Base-by-base conservation (phyloP, 2,329 filamentous ascomycete genomes). In the Exophiala phaeomuriformis region DNA sequence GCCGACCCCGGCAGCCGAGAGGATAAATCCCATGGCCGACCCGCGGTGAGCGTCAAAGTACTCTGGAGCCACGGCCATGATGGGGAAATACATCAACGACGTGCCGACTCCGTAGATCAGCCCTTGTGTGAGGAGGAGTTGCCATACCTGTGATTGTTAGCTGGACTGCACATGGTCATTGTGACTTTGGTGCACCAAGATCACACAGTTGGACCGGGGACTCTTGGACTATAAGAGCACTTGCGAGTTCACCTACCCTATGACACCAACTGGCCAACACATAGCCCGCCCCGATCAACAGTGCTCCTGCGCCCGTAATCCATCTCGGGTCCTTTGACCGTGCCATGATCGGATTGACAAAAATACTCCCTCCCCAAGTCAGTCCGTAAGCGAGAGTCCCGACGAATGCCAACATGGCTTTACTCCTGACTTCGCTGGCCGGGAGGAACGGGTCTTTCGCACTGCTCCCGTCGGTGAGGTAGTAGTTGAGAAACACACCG, bases 31-130 rank as follows among this genome's bases (percentile, higher is more conserved):
- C 62, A 81, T 82, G 5, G 82, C 82, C 3, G 85, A 72, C 49
- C 76, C 77, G 1, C 81, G 70, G 10, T 72, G 72, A 1, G 74
- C 76, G 3, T 74, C 74, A 60, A 85, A 85, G 80, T 81, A 85
- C 56, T 84, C 81, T 2, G 82, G 76, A 0, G 77, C 70, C 39
- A 84, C 78, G 1, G 70, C 68, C 39, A 82, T 76, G 33, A 71
- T 73, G 5, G 75, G 79, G 3, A 81, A 78, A 61, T 81, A 83
- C 2, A 82, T 66, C 57, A 83, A 81, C 0, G 80, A 81, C 73
- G 83, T 80, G 0, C 81, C 80, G 61, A 76, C 73, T 7, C 81
- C 81, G 60, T 83, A 83, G 58, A 79, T 81, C 8, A 83, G 68
- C 2, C 81, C 80, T 60, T 84, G 81, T 32, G 71, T 75, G 1